These are phyloP conservation scores for Discostella stelligeroides DNA, from an alignment of 108 stramenopile genomes.

Conservation along the genomic window DNA sequence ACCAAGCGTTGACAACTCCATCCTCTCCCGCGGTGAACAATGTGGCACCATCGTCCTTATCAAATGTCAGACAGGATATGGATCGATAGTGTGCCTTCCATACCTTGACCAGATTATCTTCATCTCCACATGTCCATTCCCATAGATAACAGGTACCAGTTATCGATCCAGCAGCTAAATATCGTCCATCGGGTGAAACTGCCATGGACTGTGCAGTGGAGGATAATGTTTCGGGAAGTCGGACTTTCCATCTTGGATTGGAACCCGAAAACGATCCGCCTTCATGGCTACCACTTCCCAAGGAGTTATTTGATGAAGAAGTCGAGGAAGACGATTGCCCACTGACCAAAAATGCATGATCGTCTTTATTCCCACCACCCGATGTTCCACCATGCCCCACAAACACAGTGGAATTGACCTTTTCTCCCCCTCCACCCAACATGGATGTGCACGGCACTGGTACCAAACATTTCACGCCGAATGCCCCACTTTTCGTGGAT, in stretches of 20 bases:
- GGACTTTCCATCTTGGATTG: constrained; percentile 62
- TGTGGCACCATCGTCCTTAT: constrained; percentile 62
- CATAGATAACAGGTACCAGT: constrained; percentile 71
- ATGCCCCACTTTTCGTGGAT: constrained; percentile 14
- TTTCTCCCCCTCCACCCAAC: constrained; percentile 20
- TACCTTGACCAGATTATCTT: constrained; percentile 61
- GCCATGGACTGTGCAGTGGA: constrained; percentile 42
- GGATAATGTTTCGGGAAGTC: constrained; percentile 70
- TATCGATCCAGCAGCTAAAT: constrained; percentile 63
- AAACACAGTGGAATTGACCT: constrained; percentile 21
- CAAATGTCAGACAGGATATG: constrained; percentile 57
- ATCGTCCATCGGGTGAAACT: constrained; percentile 71
- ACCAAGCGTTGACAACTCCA: constrained; percentile 81
- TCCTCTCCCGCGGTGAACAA: constrained; percentile 84
- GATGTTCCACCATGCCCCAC: constrained; percentile 34
- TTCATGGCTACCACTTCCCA: too few relatives aligned
- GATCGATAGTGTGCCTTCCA: constrained; percentile 82
- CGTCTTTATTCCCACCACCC: constrained; percentile 24
- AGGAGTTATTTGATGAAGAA: too few relatives aligned
- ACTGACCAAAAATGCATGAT: constrained; percentile 37
- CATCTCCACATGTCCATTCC: constrained; percentile 46
- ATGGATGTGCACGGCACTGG: constrained; percentile 21
- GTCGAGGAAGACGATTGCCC: too few relatives aligned
- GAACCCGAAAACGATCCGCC: too few relatives aligned
- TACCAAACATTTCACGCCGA: constrained; percentile 28